Base-by-base conservation (phyloP, 345 rosid species). In the Bretschneidera sinensis region DNA sequence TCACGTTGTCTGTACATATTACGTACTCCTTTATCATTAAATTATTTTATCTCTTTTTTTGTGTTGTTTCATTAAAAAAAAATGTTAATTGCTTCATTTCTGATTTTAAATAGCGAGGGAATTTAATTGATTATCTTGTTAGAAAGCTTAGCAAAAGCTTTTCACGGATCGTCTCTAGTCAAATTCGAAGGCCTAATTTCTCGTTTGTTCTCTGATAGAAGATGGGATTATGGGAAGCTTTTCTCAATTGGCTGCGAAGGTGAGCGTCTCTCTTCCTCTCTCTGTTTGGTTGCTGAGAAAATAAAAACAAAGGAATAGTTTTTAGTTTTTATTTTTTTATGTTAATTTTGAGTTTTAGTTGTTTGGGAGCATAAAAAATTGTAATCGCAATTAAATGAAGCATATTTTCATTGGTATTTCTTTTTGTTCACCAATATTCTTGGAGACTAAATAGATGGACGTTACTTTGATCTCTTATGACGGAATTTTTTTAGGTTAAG, bases 201-300 rank as follows among this genome's bases (percentile, higher is more conserved):
- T 59, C 18, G 54, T 56, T 61, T 43, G 17, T 48, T 16, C 54
- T 51, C n/a, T 39, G 17, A 18, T 19, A 43, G 1, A 7, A 20
- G 18, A 82, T 83, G 87, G 87, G 87, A 53, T 72, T 83, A 50
- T 71, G 75, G 64, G 87, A 83, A 73, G 73, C 81, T 63, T 64
- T 83, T 63, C 81, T 83, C 56, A 83, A 73, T 48, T 83, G 87
- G 87, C 81, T 83, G 55, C 74, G 85, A 48, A 80, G 87, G 85
- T 83, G 55, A 47, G 28, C 16, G 45, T 59, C 55, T 13, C 1
- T 17, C 48, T 35, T 54, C 8, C 33, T 28, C 33, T 8, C 8
- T 28, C 43, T 60, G 9, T 0, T 5, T 31, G 16, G 24, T 56
- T 45, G 11, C 24, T 13, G 6, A 50, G 56, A 33, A 64, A 56